Evolutionary conservation across 495 filamentous ascomycete genomes (phyloP).

Genomic region (Neurospora sp.): DNA sequence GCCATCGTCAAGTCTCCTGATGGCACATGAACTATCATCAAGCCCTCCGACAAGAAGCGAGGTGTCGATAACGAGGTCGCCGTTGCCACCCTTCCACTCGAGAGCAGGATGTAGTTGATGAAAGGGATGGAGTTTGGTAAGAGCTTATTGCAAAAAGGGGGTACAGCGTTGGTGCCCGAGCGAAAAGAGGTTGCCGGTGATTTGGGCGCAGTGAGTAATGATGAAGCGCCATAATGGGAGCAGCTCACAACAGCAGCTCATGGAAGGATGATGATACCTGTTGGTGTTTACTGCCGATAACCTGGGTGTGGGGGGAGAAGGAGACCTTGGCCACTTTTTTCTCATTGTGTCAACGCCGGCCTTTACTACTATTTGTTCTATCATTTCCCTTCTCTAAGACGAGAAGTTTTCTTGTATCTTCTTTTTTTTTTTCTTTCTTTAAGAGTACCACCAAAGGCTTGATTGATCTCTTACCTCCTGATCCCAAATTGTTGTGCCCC

Average conservation of each 20-base stretch:
- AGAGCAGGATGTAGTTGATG: not conserved
- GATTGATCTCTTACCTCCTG: conserved; percentile 7
- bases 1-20: conserved; percentile 26
- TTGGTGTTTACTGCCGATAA: not conserved
- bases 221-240: not conserved
- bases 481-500: not conserved
- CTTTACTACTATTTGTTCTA: not conserved
- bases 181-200: conserved; percentile 33
- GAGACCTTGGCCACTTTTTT: not conserved
- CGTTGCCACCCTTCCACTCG: conserved; percentile 6
- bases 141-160: conserved; percentile 13
- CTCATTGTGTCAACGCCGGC: not conserved
- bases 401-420: not conserved
- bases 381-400: not conserved
- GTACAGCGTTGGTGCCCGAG: conserved; percentile 39
- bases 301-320: not conserved
- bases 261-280: not conserved
- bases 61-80: not conserved
- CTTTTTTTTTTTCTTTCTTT: not conserved
- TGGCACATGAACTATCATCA: conserved; percentile 27
- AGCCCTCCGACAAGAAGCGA: conserved; percentile 18
- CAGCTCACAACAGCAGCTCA: not conserved
- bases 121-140: not conserved
- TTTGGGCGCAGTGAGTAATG: not conserved
- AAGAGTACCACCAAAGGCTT: conserved; percentile 8